Evolutionary conservation across 2,329 filamentous ascomycete genomes (phyloP).

Genomic region (Penicillium sp.): DNA sequence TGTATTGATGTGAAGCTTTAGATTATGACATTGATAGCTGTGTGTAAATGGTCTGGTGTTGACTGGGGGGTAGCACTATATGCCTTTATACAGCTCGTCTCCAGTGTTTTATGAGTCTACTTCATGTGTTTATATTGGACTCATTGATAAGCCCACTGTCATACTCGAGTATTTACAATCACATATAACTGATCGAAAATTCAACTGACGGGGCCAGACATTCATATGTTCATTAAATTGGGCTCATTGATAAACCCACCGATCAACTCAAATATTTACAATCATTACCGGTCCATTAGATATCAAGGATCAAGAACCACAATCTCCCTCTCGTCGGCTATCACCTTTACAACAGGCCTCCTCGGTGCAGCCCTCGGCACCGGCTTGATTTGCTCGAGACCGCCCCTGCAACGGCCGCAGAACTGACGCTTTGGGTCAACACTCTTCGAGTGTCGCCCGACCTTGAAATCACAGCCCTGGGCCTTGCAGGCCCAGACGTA

Average conservation of each 20-base stretch:
- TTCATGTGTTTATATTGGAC: neutral
- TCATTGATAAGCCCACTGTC: neutral
- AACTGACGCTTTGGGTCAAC: constrained; percentile 69
- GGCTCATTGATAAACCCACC: neutral
- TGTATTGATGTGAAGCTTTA: too few species aligned
- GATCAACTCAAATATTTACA: neutral
- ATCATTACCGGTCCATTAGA: neutral
- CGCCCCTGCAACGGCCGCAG: constrained; percentile 73
- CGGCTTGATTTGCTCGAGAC: constrained; percentile 75
- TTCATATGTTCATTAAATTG: neutral
- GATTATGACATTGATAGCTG: too few species aligned
- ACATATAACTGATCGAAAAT: too few species aligned
- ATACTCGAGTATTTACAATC: neutral
- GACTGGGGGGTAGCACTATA: too few species aligned
- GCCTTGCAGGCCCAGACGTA: constrained; percentile 76
- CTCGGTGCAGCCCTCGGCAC: constrained; percentile 54
- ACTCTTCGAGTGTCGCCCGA: constrained; percentile 81
- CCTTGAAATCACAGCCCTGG: constrained; percentile 63
- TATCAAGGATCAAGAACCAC: neutral
- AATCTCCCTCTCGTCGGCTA: neutral
- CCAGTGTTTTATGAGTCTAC: neutral
- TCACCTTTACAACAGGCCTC: constrained; percentile 17
- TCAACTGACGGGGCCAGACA: neutral
- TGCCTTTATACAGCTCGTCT: too few species aligned
- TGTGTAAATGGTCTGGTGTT: too few species aligned